A percentile compares a stretch with the other conserved stretches of the same genome.
Conservation (phyloP, 768 basidiomycete genomes). For the Lepiota venenata region DNA sequence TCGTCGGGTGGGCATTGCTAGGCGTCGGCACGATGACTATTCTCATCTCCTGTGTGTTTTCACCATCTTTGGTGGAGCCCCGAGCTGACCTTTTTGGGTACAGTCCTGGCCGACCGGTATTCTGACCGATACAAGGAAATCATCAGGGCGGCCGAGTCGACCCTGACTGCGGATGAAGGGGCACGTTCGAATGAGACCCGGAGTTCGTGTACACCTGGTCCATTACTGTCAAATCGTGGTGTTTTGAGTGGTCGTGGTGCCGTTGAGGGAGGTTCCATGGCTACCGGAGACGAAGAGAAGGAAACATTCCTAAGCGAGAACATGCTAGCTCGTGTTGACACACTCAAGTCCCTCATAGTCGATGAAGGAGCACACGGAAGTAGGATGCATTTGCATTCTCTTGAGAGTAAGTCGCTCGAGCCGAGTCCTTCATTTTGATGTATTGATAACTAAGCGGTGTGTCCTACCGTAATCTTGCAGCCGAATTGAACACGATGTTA, state of each 20-base stretch:
- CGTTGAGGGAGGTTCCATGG: too few species aligned
- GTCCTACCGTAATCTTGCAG: neutral
- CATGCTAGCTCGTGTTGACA: neutral
- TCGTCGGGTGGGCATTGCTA: constrained; percentile 75
- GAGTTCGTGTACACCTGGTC: neutral
- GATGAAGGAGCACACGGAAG: neutral
- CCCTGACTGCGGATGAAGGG: neutral
- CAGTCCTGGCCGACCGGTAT: constrained; percentile 66
- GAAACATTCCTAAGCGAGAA: neutral
- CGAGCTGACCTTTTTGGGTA: neutral
- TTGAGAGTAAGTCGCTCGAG: constrained; percentile 2
- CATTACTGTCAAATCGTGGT: neutral
- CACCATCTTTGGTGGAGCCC: neutral
- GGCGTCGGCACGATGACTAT: constrained; percentile 78
- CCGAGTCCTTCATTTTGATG: neutral
- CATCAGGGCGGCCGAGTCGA: constrained; percentile 32
- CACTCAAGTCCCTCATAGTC: neutral
- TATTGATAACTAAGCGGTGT: neutral
- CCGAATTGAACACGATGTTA: constrained; percentile 5
- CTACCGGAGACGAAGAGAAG: neutral
- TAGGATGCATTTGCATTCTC: neutral
- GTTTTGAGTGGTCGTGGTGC: neutral
- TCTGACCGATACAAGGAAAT: constrained; percentile 60
- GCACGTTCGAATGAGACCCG: neutral
- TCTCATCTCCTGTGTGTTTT: constrained; percentile 59